Base-by-base conservation (phyloP, 208 protist species). In the Acanthamoeba triangularis region DNA sequence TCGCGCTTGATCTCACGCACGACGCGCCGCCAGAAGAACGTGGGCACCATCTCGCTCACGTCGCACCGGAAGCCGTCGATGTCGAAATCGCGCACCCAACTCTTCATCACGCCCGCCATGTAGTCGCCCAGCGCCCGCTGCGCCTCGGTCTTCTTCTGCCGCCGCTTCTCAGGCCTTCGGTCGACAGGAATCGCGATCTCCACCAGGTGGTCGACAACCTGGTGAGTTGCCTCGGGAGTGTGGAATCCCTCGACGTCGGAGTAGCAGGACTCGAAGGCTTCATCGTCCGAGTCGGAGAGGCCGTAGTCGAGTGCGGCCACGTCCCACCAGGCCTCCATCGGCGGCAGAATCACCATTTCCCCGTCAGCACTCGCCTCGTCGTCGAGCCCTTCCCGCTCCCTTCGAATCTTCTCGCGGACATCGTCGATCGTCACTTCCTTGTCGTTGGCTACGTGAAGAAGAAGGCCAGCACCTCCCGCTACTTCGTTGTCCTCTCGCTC, bases 41-140 rank as follows among this genome's bases (percentile, higher is more conserved):
- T 78, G 69, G 69, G 69, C 30, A 78, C 69, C 69, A 78, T 78
- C 30, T 78, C 69, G 69, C 69, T 78, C 30, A 78, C 69, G 69
- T 78, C 69, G 69, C 69, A 78, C 20, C 69, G 69, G 69, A 78
- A 78, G n/a, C 69, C 69, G 11, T 78, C 69, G 37, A 78, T 78
- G 69, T 78, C 69, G 30, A 78, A 78, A 18, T 78, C 69, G 1
- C 69, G 69, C 69, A 78, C 69, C 69, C 69, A 78, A 3, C 7
- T n/a, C 69, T 78, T 78, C 69, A 78, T 78, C 69, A 78, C 69
- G 6, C 69, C 30, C 25, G 20, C 69, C 69, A 78, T 78, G 37
- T 78, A 78, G 69, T 78, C 69, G 69, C 14, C 30, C 16, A 78
- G 30, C 69, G 7, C 69, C 69, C 69, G n/a, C 69, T 78, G 69